These are phyloP conservation scores for Mediolabrus comicus DNA, from an alignment of 108 stramenopile genomes.

Conservation along the genomic window DNA sequence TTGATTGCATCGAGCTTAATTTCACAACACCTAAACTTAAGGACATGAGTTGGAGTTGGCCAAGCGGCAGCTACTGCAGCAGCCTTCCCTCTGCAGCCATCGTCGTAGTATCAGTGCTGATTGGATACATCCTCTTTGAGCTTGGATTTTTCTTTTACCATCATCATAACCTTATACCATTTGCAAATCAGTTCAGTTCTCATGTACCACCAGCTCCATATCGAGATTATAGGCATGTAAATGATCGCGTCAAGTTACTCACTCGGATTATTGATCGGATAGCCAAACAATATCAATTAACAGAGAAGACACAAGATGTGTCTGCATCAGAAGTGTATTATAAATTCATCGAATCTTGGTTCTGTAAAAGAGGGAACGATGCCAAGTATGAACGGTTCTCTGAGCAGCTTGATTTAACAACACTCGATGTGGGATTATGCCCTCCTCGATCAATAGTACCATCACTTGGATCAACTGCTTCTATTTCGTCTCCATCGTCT, in stretches of 20 bases:
- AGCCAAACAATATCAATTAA: not conserved
- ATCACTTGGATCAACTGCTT: slow-evolving; percentile 1
- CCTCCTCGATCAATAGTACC: slow-evolving; percentile 20
- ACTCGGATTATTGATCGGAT: slow-evolving; percentile 17
- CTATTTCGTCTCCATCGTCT: not conserved
- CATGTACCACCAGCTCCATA: slow-evolving; percentile 16
- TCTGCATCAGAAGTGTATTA: slow-evolving; percentile 15
- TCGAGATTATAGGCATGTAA: slow-evolving; percentile 16
- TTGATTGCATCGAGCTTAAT: too few relatives aligned
- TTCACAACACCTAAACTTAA: too few relatives aligned
- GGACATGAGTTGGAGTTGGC: not conserved
- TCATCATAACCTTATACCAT: slow-evolving; percentile 15
- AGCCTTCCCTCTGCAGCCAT: not conserved
- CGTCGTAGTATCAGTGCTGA: not conserved
- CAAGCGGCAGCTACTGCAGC: not conserved
- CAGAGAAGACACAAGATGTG: not conserved
- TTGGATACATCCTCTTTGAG: slow-evolving; percentile 30
- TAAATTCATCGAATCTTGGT: slow-evolving; percentile 40
- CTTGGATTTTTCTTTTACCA: slow-evolving; percentile 34
- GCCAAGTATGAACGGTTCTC: slow-evolving; percentile 24
- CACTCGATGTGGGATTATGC: slow-evolving; percentile 26
- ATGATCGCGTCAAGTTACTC: slow-evolving; percentile 17
- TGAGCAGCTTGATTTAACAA: slow-evolving; percentile 21
- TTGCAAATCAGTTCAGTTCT: slow-evolving; percentile 7
- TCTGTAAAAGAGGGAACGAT: slow-evolving; percentile 10